Conservation (phyloP, 2,329 filamentous ascomycete species). For the Curvularia spicifera region DNA sequence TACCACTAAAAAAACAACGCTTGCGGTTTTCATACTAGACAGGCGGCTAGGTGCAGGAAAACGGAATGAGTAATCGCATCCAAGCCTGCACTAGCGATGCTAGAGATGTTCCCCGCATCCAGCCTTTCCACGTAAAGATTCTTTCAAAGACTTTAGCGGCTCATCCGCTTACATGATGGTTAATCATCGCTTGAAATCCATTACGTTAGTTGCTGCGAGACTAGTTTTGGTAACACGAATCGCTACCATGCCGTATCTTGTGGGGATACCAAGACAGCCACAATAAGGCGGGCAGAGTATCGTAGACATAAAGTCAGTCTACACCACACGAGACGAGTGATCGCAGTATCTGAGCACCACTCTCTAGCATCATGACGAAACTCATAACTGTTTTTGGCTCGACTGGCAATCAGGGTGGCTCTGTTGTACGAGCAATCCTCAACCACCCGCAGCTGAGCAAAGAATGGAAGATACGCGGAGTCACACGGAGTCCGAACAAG, state of each 20-base stretch:
- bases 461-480: constrained; percentile 57
- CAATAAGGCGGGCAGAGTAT: background rate
- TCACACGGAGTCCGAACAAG: constrained; percentile 55
- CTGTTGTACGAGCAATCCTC: constrained; percentile 56
- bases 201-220: background rate
- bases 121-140: background rate
- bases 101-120: background rate
- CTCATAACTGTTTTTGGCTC: constrained; percentile 56
- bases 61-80: background rate
- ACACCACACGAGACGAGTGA: background rate
- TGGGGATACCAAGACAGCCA: background rate
- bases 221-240: background rate
- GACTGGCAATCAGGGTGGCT: constrained; percentile 61
- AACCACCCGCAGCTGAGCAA: constrained; percentile 54
- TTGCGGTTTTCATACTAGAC: background rate
- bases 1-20: background rate
- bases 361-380: constrained; percentile 27
- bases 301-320: background rate
- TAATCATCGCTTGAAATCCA: background rate
- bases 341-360: background rate
- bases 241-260: background rate
- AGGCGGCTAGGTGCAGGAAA: background rate
- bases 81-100: background rate
- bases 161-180: background rate
- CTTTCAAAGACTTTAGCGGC: background rate